Base-by-base conservation (phyloP, 1,284 basidiomycete species). In the Ustilago esculenta region DNA sequence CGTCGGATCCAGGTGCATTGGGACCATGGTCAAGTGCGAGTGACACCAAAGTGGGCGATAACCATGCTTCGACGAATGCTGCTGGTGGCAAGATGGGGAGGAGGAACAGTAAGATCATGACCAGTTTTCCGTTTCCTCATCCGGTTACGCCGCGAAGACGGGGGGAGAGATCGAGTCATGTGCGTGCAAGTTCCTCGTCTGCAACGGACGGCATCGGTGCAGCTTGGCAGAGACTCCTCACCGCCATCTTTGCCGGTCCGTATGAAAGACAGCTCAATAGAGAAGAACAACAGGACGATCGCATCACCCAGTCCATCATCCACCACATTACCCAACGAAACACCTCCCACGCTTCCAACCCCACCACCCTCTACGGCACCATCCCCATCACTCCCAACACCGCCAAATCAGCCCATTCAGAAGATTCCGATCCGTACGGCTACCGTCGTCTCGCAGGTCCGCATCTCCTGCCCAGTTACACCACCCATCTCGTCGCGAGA, bases 51-150 rank as follows among this genome's bases (percentile, higher is more conserved):
- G 21, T 17, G 5, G 30, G 25, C 14, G 27, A 42, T n/a, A 48
- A 46, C 21, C 14, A 12, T 14, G 2, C 25, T 25, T 45, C 37
- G 18, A 25, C 17, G n/a, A 20, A 40, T 8, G 23, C 17, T 11
- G 25, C 12, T 3, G 45, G 25, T 41, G 17, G 9, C 11, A 40
- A 15, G 4, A n/a, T 25, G 20, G 35, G 34, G 23, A 43, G 60
- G 7, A 48, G 60, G 18, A 60, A 73, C 32, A 67, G 63, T 42
- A 73, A 71, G 52, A 58, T 73, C 34, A 61, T 74, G 52, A 72
- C 69, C 8, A 57, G 43, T 10, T 74, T 74, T 29, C 72, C 72
- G 2, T 74, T 74, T 21, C 69, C 71, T 0, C 71, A 73, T 25
- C 71, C 71, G 1, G 41, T 43, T 2, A 56, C 60, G 15, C 47